Evolutionary conservation across 345 rosid species (phyloP).

Genomic region (Corymbia maculata): DNA sequence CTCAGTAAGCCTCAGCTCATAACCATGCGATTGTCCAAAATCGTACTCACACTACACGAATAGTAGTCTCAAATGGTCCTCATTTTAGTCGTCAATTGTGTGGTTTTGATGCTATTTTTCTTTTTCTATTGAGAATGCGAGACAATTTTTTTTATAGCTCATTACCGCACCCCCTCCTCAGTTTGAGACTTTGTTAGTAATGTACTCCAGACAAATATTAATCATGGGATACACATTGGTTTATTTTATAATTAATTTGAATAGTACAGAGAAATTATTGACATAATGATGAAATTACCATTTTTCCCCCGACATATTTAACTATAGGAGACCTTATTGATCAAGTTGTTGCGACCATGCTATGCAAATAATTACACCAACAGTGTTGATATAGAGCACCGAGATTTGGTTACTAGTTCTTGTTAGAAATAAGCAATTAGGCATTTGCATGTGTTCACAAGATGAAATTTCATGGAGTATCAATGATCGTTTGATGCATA

Average conservation of each 20-base stretch:
- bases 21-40: not conserved
- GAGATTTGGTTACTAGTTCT: not conserved
- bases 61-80: no score
- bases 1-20: not conserved
- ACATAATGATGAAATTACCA: not conserved
- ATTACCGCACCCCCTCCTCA: not conserved
- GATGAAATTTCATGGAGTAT: not conserved
- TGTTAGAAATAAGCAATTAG: not conserved
- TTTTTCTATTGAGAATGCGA: not conserved
- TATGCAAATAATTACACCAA: not conserved
- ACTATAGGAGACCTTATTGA: not conserved
- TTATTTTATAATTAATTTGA: not conserved
- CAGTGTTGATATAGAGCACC: not conserved
- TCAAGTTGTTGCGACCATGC: accelerated
- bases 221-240: not conserved
- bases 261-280: not conserved
- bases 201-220: not conserved
- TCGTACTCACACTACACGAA: not conserved
- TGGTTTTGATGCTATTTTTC: not conserved
- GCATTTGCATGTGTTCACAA: accelerated
- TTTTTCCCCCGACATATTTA: not conserved
- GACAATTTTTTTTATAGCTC: not conserved
- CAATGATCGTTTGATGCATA: accelerated
- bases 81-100: no score
- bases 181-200: no score